phyloP scores from a whole-genome alignment of 2,329 filamentous ascomycete genomes.

The Beauveria varroae region DNA sequence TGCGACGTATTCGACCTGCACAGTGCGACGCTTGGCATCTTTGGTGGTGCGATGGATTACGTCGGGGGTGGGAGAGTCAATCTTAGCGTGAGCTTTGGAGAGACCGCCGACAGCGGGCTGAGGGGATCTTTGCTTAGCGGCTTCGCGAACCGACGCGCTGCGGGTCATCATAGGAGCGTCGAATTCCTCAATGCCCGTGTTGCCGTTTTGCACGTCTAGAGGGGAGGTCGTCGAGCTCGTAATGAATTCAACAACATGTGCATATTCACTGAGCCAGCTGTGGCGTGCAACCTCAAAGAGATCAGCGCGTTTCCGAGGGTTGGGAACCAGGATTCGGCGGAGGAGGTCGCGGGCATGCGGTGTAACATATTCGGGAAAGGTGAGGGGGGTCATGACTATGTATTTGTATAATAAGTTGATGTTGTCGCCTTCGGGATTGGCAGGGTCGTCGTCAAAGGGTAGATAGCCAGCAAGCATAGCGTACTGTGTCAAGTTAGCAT shows the following conservation, averaged over 20 bases:
- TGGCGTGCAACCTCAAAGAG: conserved; percentile 95
- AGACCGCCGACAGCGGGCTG: conserved; percentile 53
- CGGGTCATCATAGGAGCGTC: conserved; percentile 62
- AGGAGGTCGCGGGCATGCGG: conserved; percentile 91
- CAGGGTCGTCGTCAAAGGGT: conserved; percentile 95
- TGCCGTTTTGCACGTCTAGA: conserved; percentile 75
- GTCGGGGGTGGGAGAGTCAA: conserved; percentile 53
- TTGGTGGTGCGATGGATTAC: conserved; percentile 55
- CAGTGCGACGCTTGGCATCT: conserved; percentile 86
- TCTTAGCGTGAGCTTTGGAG: conserved; percentile 64
- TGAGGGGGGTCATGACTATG: conserved; percentile 92
- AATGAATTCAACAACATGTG: conserved; percentile 94
- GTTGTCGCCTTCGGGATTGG: conserved; percentile 96
- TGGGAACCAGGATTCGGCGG: conserved; percentile 87
- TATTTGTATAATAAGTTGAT: conserved; percentile 99
- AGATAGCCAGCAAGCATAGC: conserved; percentile 97
- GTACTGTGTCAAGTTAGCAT: conserved; percentile 52
- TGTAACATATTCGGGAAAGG: conserved; percentile 97
- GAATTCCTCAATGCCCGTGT: conserved; percentile 51
- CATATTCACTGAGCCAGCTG: conserved; percentile 96
- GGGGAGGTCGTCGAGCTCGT: conserved; percentile 89
- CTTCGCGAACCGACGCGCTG: conserved; percentile 87
- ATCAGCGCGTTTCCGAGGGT: conserved; percentile 89
- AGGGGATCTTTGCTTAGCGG: conserved; percentile 58
- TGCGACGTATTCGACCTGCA: conserved; percentile 96